Evolutionary conservation across 2,329 filamentous ascomycete genomes (phyloP).

Genomic region (Amesomyces nigricolor): DNA sequence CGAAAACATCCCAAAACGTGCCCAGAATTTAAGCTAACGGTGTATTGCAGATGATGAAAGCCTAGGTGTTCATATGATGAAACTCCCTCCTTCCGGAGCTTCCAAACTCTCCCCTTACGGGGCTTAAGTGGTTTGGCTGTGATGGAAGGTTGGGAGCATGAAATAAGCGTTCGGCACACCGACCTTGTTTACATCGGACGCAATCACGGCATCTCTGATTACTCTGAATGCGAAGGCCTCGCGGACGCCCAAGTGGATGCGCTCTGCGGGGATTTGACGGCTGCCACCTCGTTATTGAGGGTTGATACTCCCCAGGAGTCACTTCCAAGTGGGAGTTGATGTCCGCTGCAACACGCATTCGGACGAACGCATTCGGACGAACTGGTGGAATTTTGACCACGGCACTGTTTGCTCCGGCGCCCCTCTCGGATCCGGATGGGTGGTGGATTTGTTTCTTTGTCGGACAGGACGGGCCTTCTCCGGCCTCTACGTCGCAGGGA

Average conservation of each 20-base stretch:
- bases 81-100: conserved; percentile 59
- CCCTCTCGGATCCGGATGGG: too few species aligned
- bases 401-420: too few species aligned
- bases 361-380: too few species aligned
- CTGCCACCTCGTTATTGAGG: not conserved
- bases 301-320: not conserved
- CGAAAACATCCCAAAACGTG: not conserved
- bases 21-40: conserved; percentile 8
- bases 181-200: conserved; percentile 97
- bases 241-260: conserved; percentile 14
- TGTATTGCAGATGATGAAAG: conserved; percentile 90
- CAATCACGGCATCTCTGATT: conserved; percentile 97
- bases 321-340: conserved; percentile 1
- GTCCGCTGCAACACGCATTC: not conserved
- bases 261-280: not conserved
- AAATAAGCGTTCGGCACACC: conserved; percentile 99
- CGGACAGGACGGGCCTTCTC: too few species aligned
- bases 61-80: conserved; percentile 90
- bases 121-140: conserved; percentile 83
- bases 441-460: too few species aligned
- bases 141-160: conserved; percentile 66
- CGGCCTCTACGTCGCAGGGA: too few species aligned
- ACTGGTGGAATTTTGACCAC: too few species aligned
- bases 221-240: conserved; percentile 33
- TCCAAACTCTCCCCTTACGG: conserved; percentile 77